Evolutionary conservation across 2,329 filamentous ascomycete genomes (phyloP).

Genomic region (Fusarium sp.): DNA sequence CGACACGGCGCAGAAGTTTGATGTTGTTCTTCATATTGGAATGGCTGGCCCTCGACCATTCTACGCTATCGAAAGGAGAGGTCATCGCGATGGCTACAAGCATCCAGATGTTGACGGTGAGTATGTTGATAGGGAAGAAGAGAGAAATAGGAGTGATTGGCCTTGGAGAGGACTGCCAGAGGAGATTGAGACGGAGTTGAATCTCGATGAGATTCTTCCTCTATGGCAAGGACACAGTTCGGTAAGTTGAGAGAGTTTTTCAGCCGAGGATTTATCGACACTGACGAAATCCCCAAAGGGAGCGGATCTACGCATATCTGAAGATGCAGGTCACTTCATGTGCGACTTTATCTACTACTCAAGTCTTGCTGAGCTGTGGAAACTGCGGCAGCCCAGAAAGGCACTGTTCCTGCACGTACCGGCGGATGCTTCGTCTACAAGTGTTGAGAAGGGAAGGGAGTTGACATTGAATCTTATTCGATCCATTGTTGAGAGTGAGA

Average conservation of each 20-base stretch:
- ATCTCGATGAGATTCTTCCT: constrained; percentile 65
- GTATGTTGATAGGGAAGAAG: constrained; percentile 63
- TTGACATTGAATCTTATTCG: constrained; percentile 66
- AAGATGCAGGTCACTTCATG: constrained; percentile 77
- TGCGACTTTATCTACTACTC: constrained; percentile 85
- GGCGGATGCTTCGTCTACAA: constrained; percentile 62
- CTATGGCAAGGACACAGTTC: constrained; percentile 65
- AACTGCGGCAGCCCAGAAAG: constrained; percentile 57
- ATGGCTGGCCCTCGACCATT: constrained; percentile 74
- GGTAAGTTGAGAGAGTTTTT: constrained; percentile 50
- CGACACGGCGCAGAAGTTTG: constrained; percentile 58
- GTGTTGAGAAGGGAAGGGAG: constrained; percentile 61
- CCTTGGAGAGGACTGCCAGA: constrained; percentile 65
- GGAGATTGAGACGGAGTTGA: constrained; percentile 67
- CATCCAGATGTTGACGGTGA: constrained; percentile 77
- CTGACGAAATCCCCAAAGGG: constrained; percentile 46
- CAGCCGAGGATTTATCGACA: background rate
- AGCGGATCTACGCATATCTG: constrained; percentile 67
- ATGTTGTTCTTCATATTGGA: constrained; percentile 81
- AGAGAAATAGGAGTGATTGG: constrained; percentile 63
- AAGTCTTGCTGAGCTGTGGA: constrained; percentile 69
- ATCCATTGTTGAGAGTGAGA: constrained; percentile 65
- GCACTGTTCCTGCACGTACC: constrained; percentile 82
- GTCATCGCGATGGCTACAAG: constrained; percentile 77
- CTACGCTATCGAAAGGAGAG: constrained; percentile 78